Base-by-base conservation (phyloP, 2,329 filamentous ascomycete species). In the Neopestalotiopsis rosae region DNA sequence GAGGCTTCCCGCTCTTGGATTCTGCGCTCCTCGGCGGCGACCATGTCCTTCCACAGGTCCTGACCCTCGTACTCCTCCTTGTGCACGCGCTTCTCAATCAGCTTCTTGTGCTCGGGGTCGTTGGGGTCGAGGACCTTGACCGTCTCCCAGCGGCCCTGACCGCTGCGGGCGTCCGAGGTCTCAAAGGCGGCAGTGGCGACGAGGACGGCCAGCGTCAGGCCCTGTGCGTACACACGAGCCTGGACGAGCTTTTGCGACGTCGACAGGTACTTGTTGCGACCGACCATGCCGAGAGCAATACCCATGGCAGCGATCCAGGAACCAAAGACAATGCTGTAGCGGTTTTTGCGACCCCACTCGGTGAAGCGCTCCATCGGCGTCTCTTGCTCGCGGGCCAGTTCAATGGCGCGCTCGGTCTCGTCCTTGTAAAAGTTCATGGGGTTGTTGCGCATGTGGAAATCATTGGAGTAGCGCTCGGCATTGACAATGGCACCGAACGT, bases 1-100 rank as follows among this genome's bases (percentile, higher is more conserved):
- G 61, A n/a, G 13, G 56, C 56, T 24, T 83, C 80, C 72, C 77
- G 77, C 38, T 75, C 79, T 20, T 81, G 82, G 57, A 90, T 72
- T 52, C 88, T 83, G 72, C 86, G 85, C 84, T 95, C 93, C 83
- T 95, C 93, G 24, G 93, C 90, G 70, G 89, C 92, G 64, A 95
- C 91, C 92, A 95, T 95, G 76, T 95, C 91, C 85, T 90, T 96
- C 96, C 96, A 99, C 76, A 98, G 87, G 81, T 98, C 95, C 84
- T 97, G 93, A 59, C 94, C 93, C 78, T 91, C 88, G 80, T 97
- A 96, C 72, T 93, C 87, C 85, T 97, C 94, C 83, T 94, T 93
- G 80, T 97, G 93, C 67, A 96, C 88, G 83, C 86, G 90, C 89
- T 95, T 95, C 88, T 97, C 93, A 74, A 97, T 93, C 73, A 94